These are phyloP conservation scores for Crataegus laevigata DNA, from an alignment of 306 rosid genomes.

Conservation along the genomic window DNA sequence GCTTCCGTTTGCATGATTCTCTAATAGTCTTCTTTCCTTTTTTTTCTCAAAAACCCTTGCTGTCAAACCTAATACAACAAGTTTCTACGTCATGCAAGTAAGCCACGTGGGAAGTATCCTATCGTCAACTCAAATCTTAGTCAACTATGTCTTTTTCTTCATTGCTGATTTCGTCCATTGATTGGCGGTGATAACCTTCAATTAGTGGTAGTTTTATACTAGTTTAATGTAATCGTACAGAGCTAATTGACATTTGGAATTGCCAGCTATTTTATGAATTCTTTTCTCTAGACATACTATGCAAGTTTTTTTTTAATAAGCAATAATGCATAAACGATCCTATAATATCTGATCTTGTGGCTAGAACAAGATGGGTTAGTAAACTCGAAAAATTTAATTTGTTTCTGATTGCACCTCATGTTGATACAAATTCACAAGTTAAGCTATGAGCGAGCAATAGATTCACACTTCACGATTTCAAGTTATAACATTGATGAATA, in stretches of 20 bases:
- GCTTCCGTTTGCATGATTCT: conserved; percentile 41
- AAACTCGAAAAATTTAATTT: no score
- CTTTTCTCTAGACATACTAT: not conserved
- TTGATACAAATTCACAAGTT: no score
- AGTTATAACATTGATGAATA: no score
- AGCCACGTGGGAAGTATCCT: conserved; percentile 65
- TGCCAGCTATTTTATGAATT: not conserved
- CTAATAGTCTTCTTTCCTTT: not conserved
- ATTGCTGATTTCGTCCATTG: conserved; percentile 24
- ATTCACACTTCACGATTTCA: no score
- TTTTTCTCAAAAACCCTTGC: conserved; percentile 31
- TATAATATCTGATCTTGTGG: not conserved
- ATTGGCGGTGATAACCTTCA: conserved; percentile 11
- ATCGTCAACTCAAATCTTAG: conserved; percentile 57
- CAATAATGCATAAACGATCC: not conserved
- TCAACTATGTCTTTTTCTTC: conserved; percentile 54
- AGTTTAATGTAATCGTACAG: not conserved
- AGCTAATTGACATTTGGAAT: conserved; percentile 17
- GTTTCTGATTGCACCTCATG: no score
- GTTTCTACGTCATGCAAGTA: conserved; percentile 43
- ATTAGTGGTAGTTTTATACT: not conserved
- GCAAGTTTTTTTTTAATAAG: not conserved
- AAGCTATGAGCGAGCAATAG: no score
- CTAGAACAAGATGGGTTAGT: not conserved
- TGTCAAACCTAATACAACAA: conserved; percentile 53